A percentile compares a stretch with the other conserved stretches of the same genome.
Evolutionary conservation across 345 rosid genomes (phyloP).

Genomic region (Citrus hindsii): DNA sequence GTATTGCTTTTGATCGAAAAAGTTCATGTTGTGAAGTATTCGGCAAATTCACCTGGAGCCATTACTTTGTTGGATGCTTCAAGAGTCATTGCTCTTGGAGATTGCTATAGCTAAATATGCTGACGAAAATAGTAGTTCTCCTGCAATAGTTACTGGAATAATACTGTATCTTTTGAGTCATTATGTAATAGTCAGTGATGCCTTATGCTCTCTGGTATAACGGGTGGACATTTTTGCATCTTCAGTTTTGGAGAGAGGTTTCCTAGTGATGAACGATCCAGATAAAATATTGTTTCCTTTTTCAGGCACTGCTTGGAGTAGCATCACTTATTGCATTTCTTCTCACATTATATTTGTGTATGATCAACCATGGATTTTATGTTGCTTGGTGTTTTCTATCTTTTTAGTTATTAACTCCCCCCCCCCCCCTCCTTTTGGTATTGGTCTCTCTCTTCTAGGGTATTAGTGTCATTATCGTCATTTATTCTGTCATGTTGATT

Average conservation of each 20-base stretch:
- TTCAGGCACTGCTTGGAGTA: background rate
- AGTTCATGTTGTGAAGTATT: no score
- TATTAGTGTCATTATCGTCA: background rate
- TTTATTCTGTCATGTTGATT: constrained; percentile 13
- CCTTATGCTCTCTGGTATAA: background rate
- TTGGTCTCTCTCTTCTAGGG: background rate
- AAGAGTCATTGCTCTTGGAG: background rate
- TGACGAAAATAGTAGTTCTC: background rate
- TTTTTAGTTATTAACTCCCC: background rate
- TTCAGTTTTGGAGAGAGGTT: background rate
- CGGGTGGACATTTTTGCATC: background rate
- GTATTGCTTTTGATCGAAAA: no score
- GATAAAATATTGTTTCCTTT: background rate
- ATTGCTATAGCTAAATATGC: background rate
- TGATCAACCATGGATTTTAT: background rate
- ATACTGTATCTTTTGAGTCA: background rate
- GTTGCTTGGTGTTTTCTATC: background rate
- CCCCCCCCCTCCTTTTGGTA: background rate
- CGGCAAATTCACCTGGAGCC: background rate
- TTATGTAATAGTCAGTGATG: background rate
- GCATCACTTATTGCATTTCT: background rate
- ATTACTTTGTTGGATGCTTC: background rate
- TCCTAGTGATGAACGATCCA: background rate
- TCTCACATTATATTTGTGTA: background rate
- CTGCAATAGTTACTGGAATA: background rate